Conservation (phyloP, 257 asterid genomes). For the Primulina huaijiensis region DNA sequence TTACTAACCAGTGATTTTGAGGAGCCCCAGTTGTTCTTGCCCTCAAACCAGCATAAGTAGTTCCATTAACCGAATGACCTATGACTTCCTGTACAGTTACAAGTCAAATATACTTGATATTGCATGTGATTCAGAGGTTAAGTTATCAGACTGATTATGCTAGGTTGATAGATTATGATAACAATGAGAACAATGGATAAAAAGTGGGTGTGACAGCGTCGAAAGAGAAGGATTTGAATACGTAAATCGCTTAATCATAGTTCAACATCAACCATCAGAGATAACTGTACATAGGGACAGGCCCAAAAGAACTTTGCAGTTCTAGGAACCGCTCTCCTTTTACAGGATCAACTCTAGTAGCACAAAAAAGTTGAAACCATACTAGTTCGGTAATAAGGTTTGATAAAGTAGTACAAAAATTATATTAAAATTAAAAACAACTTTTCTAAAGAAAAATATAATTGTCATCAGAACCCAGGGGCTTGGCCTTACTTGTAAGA, state of each 20-base stretch:
- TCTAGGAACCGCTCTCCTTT: background rate
- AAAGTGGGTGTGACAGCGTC: background rate
- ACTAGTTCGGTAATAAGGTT: background rate
- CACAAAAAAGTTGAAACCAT: background rate
- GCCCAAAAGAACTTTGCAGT: too few relatives aligned
- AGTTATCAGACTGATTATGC: background rate
- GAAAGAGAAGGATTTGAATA: background rate
- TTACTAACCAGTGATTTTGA: slow-evolving; percentile 83
- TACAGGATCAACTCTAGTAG: background rate
- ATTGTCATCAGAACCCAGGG: background rate
- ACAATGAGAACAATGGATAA: background rate
- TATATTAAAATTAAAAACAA: background rate
- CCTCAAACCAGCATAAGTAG: slow-evolving; percentile 82
- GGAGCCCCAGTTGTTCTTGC: slow-evolving; percentile 98
- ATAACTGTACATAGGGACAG: too few relatives aligned
- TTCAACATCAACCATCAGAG: too few relatives aligned
- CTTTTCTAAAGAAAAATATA: background rate
- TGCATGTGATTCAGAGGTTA: background rate
- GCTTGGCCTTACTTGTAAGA: slow-evolving; percentile 57
- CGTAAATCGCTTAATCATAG: too few relatives aligned
- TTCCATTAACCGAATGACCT: slow-evolving; percentile 91
- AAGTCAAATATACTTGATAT: background rate
- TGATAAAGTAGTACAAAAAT: background rate
- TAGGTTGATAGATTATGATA: background rate
- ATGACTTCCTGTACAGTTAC: slow-evolving; percentile 56